These are phyloP conservation scores for Zangia roseola DNA, from an alignment of 768 basidiomycete species.

Conservation along the genomic window DNA sequence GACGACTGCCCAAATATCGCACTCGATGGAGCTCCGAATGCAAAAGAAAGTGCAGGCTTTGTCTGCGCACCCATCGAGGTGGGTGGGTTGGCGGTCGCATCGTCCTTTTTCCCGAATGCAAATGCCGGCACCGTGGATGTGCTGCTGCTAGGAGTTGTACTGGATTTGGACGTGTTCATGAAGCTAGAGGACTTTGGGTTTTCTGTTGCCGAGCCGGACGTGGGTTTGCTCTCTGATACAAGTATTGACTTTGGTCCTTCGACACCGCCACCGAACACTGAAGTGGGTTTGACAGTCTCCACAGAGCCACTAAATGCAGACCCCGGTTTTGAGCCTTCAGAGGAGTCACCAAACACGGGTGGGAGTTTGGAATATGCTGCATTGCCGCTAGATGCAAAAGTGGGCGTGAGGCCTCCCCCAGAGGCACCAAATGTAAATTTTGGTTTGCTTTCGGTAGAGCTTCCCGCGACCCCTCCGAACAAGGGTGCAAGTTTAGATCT, in stretches of 20 bases:
- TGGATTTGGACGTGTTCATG: slow-evolving; percentile 2
- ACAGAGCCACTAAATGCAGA: slow-evolving; percentile 10
- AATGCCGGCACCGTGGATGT: slow-evolving; percentile 8
- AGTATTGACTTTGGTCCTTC: slow-evolving; percentile 5
- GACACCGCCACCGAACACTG: not conserved
- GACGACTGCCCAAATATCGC: slow-evolving; percentile 10
- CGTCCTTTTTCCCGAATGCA: slow-evolving; percentile 21
- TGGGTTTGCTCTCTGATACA: slow-evolving; percentile 1
- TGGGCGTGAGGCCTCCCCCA: slow-evolving; percentile 13
- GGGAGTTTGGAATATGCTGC: slow-evolving; percentile 2
- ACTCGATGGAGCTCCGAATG: slow-evolving; percentile 15
- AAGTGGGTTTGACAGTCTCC: slow-evolving; percentile 4
- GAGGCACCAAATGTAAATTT: slow-evolving; percentile 12
- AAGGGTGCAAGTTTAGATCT: slow-evolving; percentile 13
- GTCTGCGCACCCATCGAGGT: slow-evolving; percentile 17
- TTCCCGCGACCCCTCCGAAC: slow-evolving; percentile 15
- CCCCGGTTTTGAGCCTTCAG: slow-evolving; percentile 7
- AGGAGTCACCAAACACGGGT: slow-evolving; percentile 1
- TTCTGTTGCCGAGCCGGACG: not conserved
- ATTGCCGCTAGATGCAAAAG: slow-evolving; percentile 8
- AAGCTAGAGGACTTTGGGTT: not conserved
- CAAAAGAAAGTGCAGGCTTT: slow-evolving; percentile 29
- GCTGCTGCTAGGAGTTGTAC: slow-evolving; percentile 1
- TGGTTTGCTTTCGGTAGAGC: slow-evolving; percentile 11
- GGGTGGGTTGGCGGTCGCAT: not conserved